Evolutionary conservation across 75 land plant genomes (phyloP), one percentile per base, ranked within the genome.

Genomic region (Pinus albicaulis): DNA sequence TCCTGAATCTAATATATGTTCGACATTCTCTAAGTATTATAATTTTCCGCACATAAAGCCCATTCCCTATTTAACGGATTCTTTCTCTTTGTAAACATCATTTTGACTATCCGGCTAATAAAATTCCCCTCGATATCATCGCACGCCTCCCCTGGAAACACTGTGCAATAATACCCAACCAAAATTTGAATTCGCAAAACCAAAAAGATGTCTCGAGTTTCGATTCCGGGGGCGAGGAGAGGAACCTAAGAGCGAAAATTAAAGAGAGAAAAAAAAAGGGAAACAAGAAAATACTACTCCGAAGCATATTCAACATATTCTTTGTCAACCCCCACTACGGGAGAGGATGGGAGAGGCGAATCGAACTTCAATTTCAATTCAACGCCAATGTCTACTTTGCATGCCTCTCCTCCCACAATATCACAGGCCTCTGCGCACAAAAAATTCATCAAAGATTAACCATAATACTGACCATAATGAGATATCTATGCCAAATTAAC

Each of bases 81-180:
- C 58, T 58, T 70, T 71, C n/a, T 81, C 82, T 66, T 73, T 28
- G 41, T 69, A 81, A 19, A 86, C 89, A 1, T 83, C 89, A 41
- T 34, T 38, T 70, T 86, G 89, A 41, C 79, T 82, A 3, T 85
- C 83, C 8, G 85, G 73, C 56, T 82, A 81, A 26, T 91, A 93
- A 76, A 93, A 93, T 72, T 89, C 91, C 62, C 95, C 93, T 93
- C 95, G 41, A 93, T 91, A 66, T 89, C 91, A 85, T 93, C 95
- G 64, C 95, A 93, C 55, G 95, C 91, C 68, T 93, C 95, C 0
- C 72, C 91, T 36, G 81, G 87, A 59, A 92, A 92, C 56, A 92
- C 95, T 56, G 92, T 92, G 89, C 62, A 66, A 62, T 71, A 71
- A 13, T 34, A 63, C 38, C 24, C 28, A 78, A 22, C 55, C 13